Conservation (phyloP, 305 asterid genomes). For the Plantago lanceolata region DNA sequence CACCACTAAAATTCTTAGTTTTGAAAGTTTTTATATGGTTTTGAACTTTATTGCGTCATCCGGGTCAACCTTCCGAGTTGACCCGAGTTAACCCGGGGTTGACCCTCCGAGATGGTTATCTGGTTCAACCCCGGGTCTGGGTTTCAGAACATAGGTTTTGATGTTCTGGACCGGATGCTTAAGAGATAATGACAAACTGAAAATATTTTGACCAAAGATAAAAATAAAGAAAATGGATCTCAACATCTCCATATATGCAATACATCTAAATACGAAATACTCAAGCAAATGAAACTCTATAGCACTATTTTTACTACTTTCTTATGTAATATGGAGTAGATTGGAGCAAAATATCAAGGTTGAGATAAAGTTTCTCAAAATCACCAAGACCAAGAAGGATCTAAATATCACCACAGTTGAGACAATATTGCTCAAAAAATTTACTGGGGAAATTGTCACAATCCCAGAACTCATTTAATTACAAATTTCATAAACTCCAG, state of each 20-base stretch:
- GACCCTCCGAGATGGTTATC: no score
- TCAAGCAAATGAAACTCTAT: no score
- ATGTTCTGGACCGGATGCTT: no score
- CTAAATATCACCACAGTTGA: not conserved
- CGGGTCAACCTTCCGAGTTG: no score
- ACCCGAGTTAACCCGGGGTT: no score
- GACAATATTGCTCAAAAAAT: not conserved
- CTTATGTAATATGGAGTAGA: no score
- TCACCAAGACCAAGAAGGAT: not conserved
- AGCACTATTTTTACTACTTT: not conserved
- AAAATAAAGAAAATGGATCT: not conserved
- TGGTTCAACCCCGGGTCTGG: no score
- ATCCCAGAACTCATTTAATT: not conserved
- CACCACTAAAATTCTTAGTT: no score
- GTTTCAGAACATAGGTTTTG: no score
- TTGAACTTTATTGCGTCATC: no score
- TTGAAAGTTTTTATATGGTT: not conserved
- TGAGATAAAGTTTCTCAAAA: not conserved
- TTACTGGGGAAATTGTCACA: not conserved
- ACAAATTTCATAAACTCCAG: no score
- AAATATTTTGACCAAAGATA: not conserved
- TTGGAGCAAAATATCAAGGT: not conserved
- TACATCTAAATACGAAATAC: not conserved
- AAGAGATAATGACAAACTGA: not conserved
- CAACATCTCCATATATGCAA: not conserved